These are phyloP conservation scores for Pleurozium schreberi DNA, from an alignment of 225 moss, liverwort and hornwort species.

Conservation along the genomic window DNA sequence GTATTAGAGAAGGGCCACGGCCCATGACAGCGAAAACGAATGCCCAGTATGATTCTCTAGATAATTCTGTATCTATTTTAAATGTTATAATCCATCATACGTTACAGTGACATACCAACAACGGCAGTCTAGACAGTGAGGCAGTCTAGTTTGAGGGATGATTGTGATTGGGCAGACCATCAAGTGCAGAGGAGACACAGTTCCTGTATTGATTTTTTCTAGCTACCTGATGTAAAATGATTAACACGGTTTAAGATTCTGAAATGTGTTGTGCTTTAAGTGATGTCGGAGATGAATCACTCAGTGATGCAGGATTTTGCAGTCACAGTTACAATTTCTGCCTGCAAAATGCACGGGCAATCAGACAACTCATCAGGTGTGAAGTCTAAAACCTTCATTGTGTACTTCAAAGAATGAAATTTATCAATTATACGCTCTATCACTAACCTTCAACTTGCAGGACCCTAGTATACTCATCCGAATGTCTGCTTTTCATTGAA, in stretches of 20 bases:
- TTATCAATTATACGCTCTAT: background rate
- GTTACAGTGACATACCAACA: conserved; percentile 16
- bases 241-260: background rate
- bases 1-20: background rate
- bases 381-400: background rate
- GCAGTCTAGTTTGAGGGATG: background rate
- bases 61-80: background rate
- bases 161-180: background rate
- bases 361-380: background rate
- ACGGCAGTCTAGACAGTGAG: background rate
- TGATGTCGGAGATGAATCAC: background rate
- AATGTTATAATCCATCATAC: background rate
- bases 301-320: background rate
- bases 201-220: background rate
- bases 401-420: background rate
- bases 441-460: background rate
- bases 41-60: background rate
- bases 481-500: background rate
- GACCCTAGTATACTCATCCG: background rate
- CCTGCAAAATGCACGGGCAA: background rate
- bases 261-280: background rate
- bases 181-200: background rate
- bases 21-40: background rate
- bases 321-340: background rate
- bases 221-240: background rate